Conservation (phyloP, 495 filamentous ascomycete genomes). For the Penicillium crystallinum region DNA sequence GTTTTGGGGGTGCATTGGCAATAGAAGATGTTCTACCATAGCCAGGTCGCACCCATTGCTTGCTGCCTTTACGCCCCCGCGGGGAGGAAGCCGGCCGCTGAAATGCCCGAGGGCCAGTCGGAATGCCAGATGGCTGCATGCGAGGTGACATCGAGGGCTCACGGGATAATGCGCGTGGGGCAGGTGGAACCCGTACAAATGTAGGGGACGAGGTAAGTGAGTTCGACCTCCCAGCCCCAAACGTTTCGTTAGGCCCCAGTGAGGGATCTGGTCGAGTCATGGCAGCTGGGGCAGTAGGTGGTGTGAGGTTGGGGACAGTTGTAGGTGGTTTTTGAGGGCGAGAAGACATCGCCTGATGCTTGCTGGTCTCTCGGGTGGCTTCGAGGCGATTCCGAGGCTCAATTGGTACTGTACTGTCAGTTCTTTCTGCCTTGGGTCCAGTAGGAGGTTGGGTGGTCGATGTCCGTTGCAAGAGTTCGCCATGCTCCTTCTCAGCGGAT, state of each 20-base stretch:
- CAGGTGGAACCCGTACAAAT: conserved; percentile 24
- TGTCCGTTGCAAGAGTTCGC: conserved; percentile 16
- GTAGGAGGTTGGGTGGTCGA: conserved; percentile 34
- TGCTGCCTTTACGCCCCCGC: conserved; percentile 43
- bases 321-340: conserved; percentile 11
- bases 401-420: conserved; percentile 12
- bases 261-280: conserved; percentile 30
- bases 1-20: conserved; percentile 30
- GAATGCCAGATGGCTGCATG: conserved; percentile 51
- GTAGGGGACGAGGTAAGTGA: conserved; percentile 24
- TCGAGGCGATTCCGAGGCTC: conserved; percentile 24
- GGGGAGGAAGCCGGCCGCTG: conserved; percentile 28
- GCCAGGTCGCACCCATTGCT: conserved; percentile 58
- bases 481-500: conserved; percentile 27
- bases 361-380: conserved; percentile 10
- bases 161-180: conserved; percentile 28
- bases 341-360: conserved; percentile 11
- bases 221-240: conserved; percentile 17
- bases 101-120: conserved; percentile 54
- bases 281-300: conserved; percentile 40
- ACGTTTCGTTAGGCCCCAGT: conserved; percentile 12
- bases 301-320: conserved; percentile 28
- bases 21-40: conserved; percentile 27
- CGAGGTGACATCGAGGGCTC: conserved; percentile 42
- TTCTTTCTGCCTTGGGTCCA: conserved; percentile 37